Base-by-base conservation (phyloP, 768 basidiomycete species). In the Pisolithus orientalis region DNA sequence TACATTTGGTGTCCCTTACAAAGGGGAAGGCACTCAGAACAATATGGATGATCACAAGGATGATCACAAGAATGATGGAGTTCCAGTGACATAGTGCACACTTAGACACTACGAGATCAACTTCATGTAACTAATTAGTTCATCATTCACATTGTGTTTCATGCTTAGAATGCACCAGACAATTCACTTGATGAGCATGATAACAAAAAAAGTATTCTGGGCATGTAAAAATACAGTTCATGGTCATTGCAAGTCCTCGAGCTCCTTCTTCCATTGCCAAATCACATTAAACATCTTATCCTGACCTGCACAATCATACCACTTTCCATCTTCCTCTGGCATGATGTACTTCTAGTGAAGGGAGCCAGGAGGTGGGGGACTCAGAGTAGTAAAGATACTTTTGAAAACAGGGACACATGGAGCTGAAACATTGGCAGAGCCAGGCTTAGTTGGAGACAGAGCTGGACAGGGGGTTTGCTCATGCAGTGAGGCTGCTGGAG, bases 271-370 rank as follows among this genome's bases (percentile, higher is more conserved):
- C 39, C 39, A 40, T n/a, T n/a, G 39, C 39, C 39, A 7, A 7
- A 40, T 21, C 39, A 40, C 21, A 40, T 40, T 21, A 40, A 40
- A 40, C 1, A 3, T 40, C 10, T 16, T n/a, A 40, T 40, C 16
- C 21, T 40, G 6, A 7, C 39, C 39, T n/a, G 10, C 39, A 6
- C 16, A 16, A n/a, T 40, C 39, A n/a, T 40, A 40, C 39, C 39
- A 32, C n/a, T n/a, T n/a, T n/a, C n/a, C n/a, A n/a, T n/a, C n/a
- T n/a, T n/a, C n/a, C n/a, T 39, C 50, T 42, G 3, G 37, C 34
- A 8, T 27, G 8, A n/a, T n/a, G n/a, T 44, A 52, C n/a, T 39
- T 38, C 51, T 25, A 52, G 43, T 44, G 49, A 3, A 52, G 27
- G 3, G 34, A 52, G 24, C 24, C 32, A 11, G 44, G 28, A 0